Percentiles rank a stretch among this genome's conserved stretches.
These are phyloP conservation scores for Neurospora sp. DNA, from an alignment of 495 filamentous ascomycete species.

Conservation along the genomic window DNA sequence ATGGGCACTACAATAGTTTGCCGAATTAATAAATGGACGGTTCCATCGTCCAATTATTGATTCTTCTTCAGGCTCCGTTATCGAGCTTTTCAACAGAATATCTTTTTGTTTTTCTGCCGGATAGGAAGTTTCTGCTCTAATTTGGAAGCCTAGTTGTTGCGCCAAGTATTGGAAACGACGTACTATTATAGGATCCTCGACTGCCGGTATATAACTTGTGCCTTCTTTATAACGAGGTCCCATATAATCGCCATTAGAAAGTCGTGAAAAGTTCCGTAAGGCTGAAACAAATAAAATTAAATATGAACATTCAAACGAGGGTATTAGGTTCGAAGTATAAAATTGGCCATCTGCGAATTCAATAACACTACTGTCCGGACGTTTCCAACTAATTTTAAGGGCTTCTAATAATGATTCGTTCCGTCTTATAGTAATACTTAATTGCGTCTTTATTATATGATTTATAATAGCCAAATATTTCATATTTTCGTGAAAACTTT, in stretches of 20 bases:
- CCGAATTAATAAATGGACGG: background rate
- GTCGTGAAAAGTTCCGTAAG: background rate
- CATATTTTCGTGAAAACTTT: background rate
- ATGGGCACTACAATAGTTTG: background rate
- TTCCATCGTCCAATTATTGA: background rate
- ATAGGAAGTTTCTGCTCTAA: background rate
- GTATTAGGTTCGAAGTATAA: background rate
- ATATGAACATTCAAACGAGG: background rate
- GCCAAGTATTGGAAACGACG: background rate
- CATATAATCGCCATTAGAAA: background rate
- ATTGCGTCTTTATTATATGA: background rate
- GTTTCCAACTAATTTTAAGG: background rate
- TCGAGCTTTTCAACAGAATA: background rate
- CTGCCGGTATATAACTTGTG: background rate
- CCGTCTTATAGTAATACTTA: background rate
- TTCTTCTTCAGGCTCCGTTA: background rate
- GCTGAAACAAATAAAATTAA: background rate
- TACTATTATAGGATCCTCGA: background rate
- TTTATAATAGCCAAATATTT: background rate
- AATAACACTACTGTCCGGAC: background rate
- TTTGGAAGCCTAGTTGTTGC: background rate
- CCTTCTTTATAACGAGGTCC: background rate
- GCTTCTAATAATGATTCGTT: background rate
- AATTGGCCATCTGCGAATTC: background rate
- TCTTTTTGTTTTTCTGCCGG: background rate